A percentile compares a stretch with the other conserved stretches of the same genome.
Conservation (phyloP, 306 rosid species). For the Ammopiptanthus mongolicus region DNA sequence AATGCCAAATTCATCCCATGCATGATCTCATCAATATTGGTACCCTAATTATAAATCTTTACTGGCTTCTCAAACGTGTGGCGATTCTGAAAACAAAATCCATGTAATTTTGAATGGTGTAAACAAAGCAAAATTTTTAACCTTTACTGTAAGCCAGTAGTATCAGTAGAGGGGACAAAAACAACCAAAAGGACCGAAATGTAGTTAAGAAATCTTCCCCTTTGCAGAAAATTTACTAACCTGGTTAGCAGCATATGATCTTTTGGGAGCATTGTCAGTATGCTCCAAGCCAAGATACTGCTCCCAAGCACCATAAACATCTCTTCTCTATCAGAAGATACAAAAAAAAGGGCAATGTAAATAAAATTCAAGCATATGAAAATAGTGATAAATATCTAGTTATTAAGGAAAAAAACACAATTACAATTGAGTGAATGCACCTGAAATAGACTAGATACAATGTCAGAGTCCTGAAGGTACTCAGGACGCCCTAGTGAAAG, state of each 20-base stretch:
- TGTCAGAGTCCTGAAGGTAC: constrained; percentile 72
- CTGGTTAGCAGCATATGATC: constrained; percentile 73
- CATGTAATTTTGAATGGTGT: neutral
- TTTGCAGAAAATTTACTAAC: constrained; percentile 20
- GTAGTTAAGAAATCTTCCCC: neutral
- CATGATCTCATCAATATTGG: constrained; percentile 15
- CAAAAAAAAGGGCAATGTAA: neutral
- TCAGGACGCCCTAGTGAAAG: constrained; percentile 83
- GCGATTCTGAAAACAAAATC: constrained; percentile 59
- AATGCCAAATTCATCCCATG: constrained; percentile 32
- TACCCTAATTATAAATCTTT: constrained; percentile 71
- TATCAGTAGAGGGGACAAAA: neutral
- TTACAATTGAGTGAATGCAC: constrained; percentile 37
- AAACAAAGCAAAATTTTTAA: neutral
- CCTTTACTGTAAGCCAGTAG: no score
- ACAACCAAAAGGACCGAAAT: neutral
- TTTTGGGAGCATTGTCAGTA: constrained; percentile 74
- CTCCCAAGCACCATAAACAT: constrained; percentile 94
- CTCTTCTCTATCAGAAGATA: constrained; percentile 59
- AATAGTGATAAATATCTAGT: no score
- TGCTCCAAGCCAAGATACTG: constrained; percentile 92
- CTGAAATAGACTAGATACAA: constrained; percentile 78
- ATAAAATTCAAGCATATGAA: constrained; percentile 6
- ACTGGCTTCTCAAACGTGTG: constrained; percentile 88
- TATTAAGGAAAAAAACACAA: no score